Conservation (phyloP, 163 green algal species). For the Volvox carteri region DNA sequence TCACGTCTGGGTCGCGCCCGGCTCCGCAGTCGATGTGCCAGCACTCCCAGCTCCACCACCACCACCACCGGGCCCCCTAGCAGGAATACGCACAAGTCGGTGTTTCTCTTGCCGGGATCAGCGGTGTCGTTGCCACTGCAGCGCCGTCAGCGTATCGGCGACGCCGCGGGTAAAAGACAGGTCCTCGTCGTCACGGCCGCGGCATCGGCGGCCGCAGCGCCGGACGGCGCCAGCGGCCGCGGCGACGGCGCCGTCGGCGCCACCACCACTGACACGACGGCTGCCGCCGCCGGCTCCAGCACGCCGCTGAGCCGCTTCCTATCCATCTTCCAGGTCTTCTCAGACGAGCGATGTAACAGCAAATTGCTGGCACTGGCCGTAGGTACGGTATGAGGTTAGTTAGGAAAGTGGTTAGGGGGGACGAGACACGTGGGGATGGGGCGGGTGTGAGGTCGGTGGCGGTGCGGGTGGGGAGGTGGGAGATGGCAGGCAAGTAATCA, state of each 20-base stretch:
- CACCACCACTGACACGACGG: not conserved
- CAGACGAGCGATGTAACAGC: conserved; percentile 51
- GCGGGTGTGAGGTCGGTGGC: not conserved
- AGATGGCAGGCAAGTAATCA: no score
- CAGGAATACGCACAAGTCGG: no score
- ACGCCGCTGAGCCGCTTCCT: not conserved
- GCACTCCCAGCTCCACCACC: no score
- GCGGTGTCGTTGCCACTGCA: no score
- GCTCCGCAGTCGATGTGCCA: no score
- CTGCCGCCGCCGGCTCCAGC: no score
- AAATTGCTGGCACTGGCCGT: conserved; percentile 61
- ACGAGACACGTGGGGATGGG: not conserved
- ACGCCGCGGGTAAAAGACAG: no score
- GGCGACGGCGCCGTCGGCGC: not conserved
- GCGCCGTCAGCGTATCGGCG: no score
- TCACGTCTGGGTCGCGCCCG: no score
- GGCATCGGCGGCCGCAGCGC: not conserved
- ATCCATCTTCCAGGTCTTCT: conserved; percentile 35
- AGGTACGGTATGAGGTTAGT: not conserved
- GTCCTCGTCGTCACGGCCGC: not conserved
- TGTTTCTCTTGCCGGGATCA: no score
- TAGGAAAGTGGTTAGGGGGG: no score
- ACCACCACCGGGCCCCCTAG: no score
- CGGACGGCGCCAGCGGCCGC: not conserved
- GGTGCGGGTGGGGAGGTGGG: not conserved